Percentiles rank a stretch among this genome's conserved stretches.
Conservation (phyloP, 805 yeast genomes). For the Kazachstania martiniae region DNA sequence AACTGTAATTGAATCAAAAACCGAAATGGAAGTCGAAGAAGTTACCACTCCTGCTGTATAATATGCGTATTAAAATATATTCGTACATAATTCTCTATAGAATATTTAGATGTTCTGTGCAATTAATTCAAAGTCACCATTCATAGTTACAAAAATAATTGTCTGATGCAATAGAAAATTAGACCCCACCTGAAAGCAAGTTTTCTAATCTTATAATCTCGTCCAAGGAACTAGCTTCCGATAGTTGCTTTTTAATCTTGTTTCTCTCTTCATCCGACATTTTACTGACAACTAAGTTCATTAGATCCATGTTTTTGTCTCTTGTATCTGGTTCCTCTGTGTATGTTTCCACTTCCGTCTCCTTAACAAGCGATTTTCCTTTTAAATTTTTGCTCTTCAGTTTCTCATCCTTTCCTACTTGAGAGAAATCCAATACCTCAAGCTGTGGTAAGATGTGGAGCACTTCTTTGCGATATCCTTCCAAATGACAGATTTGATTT, state of each 20-base stretch:
- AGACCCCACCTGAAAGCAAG: conserved; percentile 31
- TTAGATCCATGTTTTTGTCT: conserved; percentile 27
- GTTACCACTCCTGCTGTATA: too few relatives aligned
- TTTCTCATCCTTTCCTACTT: conserved; percentile 42
- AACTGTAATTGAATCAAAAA: neutral
- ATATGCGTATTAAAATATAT: too few relatives aligned
- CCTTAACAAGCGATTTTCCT: conserved; percentile 11
- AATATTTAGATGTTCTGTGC: too few relatives aligned
- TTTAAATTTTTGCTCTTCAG: conserved; percentile 23
- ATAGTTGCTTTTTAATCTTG: conserved; percentile 41
- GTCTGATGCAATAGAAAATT: too few relatives aligned
- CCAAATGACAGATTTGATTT: conserved; percentile 42
- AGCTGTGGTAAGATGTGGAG: conserved; percentile 56
- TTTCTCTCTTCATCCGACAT: conserved; percentile 45
- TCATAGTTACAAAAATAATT: too few relatives aligned
- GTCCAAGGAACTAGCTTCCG: conserved; percentile 53
- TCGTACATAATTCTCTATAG: too few relatives aligned
- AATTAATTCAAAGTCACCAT: too few relatives aligned
- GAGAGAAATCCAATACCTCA: conserved; percentile 54
- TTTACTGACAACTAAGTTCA: conserved; percentile 31
- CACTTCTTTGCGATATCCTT: conserved; percentile 48
- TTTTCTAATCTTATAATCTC: conserved; percentile 67
- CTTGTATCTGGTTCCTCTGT: conserved; percentile 2
- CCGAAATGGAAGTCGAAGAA: neutral
- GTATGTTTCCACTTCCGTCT: conserved; percentile 8